These are phyloP conservation scores for Euphorbia lathyris DNA, from an alignment of 345 rosid genomes.

Conservation along the genomic window DNA sequence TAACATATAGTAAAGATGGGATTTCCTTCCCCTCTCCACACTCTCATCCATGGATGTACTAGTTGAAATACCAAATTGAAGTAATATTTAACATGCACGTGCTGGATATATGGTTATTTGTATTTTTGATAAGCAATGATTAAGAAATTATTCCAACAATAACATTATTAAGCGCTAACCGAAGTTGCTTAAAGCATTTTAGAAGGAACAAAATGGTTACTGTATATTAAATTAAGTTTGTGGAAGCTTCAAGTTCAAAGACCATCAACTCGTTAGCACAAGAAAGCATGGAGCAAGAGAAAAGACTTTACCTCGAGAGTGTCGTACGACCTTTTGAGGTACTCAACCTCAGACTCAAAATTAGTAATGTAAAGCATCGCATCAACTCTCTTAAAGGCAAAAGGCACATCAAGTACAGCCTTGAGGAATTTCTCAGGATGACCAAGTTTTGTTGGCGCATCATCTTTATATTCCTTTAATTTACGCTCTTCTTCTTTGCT, in stretches of 20 bases:
- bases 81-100: neutral
- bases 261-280: neutral
- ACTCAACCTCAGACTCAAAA: slow-evolving; percentile 87
- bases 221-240: neutral
- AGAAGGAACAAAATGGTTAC: neutral
- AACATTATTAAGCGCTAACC: neutral
- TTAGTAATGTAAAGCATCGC: slow-evolving; percentile 87
- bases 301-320: slow-evolving; percentile 74
- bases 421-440: slow-evolving; percentile 90
- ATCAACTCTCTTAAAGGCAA: slow-evolving; percentile 79
- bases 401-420: slow-evolving; percentile 88
- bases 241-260: neutral
- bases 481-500: slow-evolving; percentile 92
- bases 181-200: neutral
- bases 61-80: neutral
- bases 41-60: neutral
- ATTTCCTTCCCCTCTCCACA: neutral
- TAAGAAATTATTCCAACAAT: neutral
- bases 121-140: neutral
- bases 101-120: neutral
- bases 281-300: neutral
- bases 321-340: slow-evolving; percentile 72
- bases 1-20: neutral
- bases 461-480: slow-evolving; percentile 69
- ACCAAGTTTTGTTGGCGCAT: slow-evolving; percentile 74